Evolutionary conservation across 768 basidiomycete genomes (phyloP), one percentile per base, ranked within the genome.

Genomic region (Coprinellus aureogranulatus): DNA sequence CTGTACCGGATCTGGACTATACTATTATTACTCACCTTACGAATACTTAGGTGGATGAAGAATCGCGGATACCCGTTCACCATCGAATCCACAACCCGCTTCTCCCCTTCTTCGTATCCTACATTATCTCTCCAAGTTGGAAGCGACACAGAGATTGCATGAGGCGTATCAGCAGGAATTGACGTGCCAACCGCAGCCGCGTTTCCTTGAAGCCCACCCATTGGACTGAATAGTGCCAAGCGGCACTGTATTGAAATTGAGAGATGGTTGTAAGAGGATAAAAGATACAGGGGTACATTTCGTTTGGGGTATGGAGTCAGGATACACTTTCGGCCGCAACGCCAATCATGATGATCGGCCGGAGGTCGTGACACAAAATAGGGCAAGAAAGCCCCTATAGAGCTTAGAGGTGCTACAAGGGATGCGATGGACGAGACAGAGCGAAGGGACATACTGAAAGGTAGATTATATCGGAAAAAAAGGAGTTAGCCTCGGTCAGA

Each of bases 111-210:
- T 71, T 98, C 96, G 64, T 98, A 98, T 12, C 79, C 94, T 20
- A 98, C 84, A 64, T 89, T 92, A 70, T 98, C 95, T 30, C 76
- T 75, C 95, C 95, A 98, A 28, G 84, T 94, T 0, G 95, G 95
- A 1, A 98, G 80, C 8, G 92, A 94, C n/a, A 96, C 93, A 2
- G 93, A 95, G 61, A 96, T 92, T 12, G 94, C 95, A 65, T 98
- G 95, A 11, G 88, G 84, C 3, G 85, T 88, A 67, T 83, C 78
- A 2, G 87, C 81, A 18, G 88, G 88, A 1, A 89, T 78, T 3
- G 87, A 61, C 25, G 70, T 66, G 3, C 88, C 88, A 3, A 81
- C 57, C 25, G 74, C 65, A 44, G 57, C 50, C 57, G 61, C 59
- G 58, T 61, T 48, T 41, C 40, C 27, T 51, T 37, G 37, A 12